phyloP scores from a whole-genome alignment of 2,329 filamentous ascomycete species.

The Colletotrichum higginsianum region DNA sequence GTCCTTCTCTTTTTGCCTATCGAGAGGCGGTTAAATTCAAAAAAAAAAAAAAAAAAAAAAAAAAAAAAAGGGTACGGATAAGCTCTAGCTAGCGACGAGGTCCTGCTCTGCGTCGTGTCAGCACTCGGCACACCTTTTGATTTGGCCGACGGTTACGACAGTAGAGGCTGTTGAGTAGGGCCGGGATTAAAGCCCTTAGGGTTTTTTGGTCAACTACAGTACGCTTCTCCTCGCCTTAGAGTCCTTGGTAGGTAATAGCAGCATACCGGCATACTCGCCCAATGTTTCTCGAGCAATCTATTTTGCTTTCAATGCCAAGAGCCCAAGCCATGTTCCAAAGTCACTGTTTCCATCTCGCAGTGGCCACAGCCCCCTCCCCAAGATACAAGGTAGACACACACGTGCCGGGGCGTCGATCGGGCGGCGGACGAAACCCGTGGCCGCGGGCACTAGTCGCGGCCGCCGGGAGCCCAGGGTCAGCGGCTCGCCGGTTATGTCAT shows the following conservation, averaged over 20 bases:
- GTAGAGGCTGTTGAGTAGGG: too few species aligned
- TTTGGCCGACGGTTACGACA: too few species aligned
- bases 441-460: slow-evolving; percentile 20
- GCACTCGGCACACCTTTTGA: too few species aligned
- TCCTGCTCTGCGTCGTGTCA: not conserved
- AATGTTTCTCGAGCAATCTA: slow-evolving; percentile 32
- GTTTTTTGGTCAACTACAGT: too few species aligned
- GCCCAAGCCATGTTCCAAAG: slow-evolving; percentile 18
- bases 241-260: too few species aligned
- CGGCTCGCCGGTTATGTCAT: slow-evolving; percentile 8
- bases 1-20: not conserved
- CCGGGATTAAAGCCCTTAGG: too few species aligned
- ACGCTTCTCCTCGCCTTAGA: not conserved
- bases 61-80: too few species aligned
- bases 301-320: slow-evolving; percentile 29
- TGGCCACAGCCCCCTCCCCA: slow-evolving; percentile 26
- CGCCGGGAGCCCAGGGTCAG: slow-evolving; percentile 14
- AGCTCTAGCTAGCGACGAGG: not conserved
- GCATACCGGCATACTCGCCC: not conserved
- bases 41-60: too few species aligned
- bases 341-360: slow-evolving; percentile 8
- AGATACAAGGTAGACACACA: slow-evolving; percentile 23
- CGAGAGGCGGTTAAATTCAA: too few species aligned
- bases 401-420: slow-evolving; percentile 30
- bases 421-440: slow-evolving; percentile 21